Evolutionary conservation across 2,329 filamentous ascomycete genomes (phyloP).

Genomic region (Trichoderma koningii): DNA sequence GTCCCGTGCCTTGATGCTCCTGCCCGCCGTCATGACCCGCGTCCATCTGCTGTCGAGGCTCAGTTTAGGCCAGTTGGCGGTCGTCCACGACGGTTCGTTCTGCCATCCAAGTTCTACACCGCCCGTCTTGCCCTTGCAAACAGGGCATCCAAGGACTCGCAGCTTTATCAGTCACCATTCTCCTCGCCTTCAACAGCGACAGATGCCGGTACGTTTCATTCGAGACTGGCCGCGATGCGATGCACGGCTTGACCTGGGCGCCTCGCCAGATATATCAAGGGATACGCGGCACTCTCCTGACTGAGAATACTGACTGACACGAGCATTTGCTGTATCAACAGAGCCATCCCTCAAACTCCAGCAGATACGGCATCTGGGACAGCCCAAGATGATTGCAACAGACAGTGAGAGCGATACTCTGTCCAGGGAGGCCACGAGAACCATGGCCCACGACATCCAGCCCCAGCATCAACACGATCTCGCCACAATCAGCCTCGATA

Average conservation of each 20-base stretch:
- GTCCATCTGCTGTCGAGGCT: not conserved
- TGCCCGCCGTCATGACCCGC: not conserved
- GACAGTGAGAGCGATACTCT: not conserved
- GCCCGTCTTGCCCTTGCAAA: not conserved
- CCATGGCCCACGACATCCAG: not conserved
- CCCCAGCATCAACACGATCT: not conserved
- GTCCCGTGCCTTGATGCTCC: not conserved
- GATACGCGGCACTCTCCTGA: no score
- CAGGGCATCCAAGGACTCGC: not conserved
- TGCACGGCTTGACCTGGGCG: no score
- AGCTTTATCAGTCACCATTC: no score
- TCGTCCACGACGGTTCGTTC: not conserved
- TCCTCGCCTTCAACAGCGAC: not conserved
- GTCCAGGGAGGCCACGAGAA: not conserved
- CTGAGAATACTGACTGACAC: not conserved
- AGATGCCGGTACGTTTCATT: not conserved
- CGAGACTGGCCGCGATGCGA: no score
- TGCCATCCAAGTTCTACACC: constrained; percentile 3
- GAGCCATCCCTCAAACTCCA: not conserved
- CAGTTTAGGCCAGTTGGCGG: not conserved
- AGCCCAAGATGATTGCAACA: not conserved
- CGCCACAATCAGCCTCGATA: not conserved
- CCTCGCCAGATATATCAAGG: no score
- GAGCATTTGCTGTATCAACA: not conserved
- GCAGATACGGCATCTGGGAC: no score